Conservation (phyloP, 495 filamentous ascomycete genomes). For the Aspergillus leporis region DNA sequence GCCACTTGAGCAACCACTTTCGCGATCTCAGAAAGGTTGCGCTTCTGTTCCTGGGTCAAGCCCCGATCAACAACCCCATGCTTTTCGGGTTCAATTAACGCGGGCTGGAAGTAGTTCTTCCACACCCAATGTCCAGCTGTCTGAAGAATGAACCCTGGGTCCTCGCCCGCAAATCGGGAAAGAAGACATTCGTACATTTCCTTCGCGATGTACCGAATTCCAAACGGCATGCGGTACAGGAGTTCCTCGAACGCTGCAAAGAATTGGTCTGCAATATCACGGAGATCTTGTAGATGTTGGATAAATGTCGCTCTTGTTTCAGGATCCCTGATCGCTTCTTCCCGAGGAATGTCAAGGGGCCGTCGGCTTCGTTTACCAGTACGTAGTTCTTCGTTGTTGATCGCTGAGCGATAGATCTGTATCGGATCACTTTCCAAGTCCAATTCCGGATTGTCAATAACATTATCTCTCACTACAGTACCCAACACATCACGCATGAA, state of each 20-base stretch:
- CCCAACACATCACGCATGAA: constrained; percentile 85
- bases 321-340: constrained; percentile 88
- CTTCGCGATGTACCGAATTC: constrained; percentile 83
- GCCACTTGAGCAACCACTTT: constrained; percentile 89
- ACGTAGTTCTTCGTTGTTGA: constrained; percentile 95
- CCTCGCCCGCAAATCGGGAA: constrained; percentile 74
- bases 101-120: constrained; percentile 90
- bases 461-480: constrained; percentile 78
- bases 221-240: constrained; percentile 87
- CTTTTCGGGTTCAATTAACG: constrained; percentile 81
- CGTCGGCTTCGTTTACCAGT: constrained; percentile 82
- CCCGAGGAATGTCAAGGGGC: constrained; percentile 77
- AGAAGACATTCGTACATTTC: constrained; percentile 80
- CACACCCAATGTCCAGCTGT: constrained; percentile 87
- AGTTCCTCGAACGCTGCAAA: constrained; percentile 78
- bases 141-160: constrained; percentile 75
- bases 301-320: constrained; percentile 93
- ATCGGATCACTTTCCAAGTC: constrained; percentile 97
- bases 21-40: constrained; percentile 85
- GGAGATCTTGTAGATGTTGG: constrained; percentile 86
- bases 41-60: constrained; percentile 86
- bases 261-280: constrained; percentile 90
- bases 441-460: constrained; percentile 86
- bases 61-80: constrained; percentile 86
- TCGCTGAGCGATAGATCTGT: constrained; percentile 91